Base-by-base conservation (phyloP, 2,329 filamentous ascomycete species). In the Beauveria brongniartii region DNA sequence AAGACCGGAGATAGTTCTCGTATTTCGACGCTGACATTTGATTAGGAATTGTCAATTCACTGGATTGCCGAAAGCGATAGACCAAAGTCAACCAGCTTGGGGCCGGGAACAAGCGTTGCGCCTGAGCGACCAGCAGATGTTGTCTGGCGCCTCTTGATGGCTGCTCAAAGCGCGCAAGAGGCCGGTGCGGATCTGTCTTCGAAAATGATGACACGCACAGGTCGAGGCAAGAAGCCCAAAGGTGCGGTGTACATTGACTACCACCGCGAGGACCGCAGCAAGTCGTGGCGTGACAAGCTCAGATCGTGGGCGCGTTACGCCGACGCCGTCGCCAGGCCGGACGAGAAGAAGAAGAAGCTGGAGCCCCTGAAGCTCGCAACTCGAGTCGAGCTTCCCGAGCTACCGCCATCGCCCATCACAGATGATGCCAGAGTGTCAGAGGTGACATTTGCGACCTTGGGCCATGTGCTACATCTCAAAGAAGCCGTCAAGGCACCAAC, bases 401-500 rank as follows among this genome's bases (percentile, higher is more conserved):
- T 53, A 14, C 40, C 48, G 22, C 16, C 44, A 8, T 16, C 34
- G 14, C 14, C 28, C 16, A 9, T 14, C 5, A 7, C 20, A 2
- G 52, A 46, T 12, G 40, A 26, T 22, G 3, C n/a, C 20, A 22
- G 16, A 2, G 34, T 50, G 24, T 50, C 51, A 14, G 43, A 51
- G 3, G 44, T 57, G 47, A 63, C 44, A 7, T 16, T 56, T 9
- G 59, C 80, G 12, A 72, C 74, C 3, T 85, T 85, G 65, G 82
- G 82, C 20, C 78, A 81, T 58, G 64, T 84, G 40, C 74, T 85
- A 0, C 77, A 80, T 62, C 54, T 59, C 6, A 56, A 65, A 24
- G 67, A 70, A 41, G 54, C 61, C 24, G 24, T 26, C 8, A 48
- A 51, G 22, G 26, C n/a, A 18, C 22, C 58, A 16, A 30, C 34